Conservation (phyloP, 192 early-diverging fungal genomes). For the Rhizophagus prolifer region DNA sequence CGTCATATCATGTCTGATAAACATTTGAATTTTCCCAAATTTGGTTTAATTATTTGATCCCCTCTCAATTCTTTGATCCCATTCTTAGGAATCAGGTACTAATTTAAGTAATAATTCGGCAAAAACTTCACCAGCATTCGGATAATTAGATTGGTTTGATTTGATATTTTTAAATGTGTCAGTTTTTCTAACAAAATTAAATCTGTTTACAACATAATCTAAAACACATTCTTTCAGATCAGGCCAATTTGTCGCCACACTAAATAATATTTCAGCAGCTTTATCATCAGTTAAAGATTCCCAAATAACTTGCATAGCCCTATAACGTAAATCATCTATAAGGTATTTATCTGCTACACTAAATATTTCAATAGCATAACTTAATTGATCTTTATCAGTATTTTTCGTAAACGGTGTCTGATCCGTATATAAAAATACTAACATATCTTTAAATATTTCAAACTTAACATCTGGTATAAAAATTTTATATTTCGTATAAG, state of each 20-base stretch:
- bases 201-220: conserved; percentile 14
- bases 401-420: background rate
- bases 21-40: too few relatives aligned
- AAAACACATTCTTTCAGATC: conserved; percentile 22
- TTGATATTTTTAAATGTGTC: conserved; percentile 9
- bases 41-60: too few relatives aligned
- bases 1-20: too few relatives aligned
- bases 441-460: background rate
- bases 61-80: too few relatives aligned
- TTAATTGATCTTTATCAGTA: background rate
- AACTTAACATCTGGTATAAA: background rate
- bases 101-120: conserved; percentile 6
- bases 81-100: background rate
- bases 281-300: background rate
- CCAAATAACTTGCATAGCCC: background rate
- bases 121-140: background rate
- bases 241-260: background rate
- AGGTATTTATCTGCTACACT: conserved; percentile 21
- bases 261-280: background rate
- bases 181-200: conserved; percentile 12
- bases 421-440: background rate
- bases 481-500: background rate
- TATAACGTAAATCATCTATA: background rate
- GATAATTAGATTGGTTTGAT: background rate
- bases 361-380: background rate